Evolutionary conservation across 192 early-diverging fungal genomes (phyloP).

Genomic region (Jimgerdemannia lactiflua): DNA sequence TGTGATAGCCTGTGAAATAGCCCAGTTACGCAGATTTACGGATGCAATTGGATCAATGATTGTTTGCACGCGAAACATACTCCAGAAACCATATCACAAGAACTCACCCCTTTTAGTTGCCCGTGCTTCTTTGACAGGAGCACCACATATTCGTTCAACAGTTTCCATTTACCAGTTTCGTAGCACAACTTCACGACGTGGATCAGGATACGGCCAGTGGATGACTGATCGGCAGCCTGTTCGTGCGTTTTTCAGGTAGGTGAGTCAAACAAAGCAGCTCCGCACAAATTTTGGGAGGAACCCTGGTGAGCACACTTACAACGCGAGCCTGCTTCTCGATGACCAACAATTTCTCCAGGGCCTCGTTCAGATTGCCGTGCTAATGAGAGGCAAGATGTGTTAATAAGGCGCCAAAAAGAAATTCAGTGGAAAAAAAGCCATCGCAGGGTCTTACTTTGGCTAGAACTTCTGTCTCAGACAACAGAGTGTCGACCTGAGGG

Average conservation of each 20-base stretch:
- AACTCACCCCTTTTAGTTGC: constrained; percentile 77
- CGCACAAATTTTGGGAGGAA: no score
- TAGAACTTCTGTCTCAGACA: constrained; percentile 75
- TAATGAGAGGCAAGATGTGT: constrained; percentile 8
- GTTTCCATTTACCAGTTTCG: constrained; percentile 76
- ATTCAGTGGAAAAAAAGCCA: not conserved
- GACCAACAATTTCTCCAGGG: constrained; percentile 82
- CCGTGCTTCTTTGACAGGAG: constrained; percentile 97
- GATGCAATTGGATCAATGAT: not conserved
- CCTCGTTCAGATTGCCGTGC: constrained; percentile 72
- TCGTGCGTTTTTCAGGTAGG: no score
- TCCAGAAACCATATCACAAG: not conserved
- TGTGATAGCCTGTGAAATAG: constrained; percentile 70
- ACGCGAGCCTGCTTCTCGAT: constrained; percentile 96
- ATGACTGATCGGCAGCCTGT: constrained; percentile 83
- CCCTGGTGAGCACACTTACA: constrained; percentile 39
- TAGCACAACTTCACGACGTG: constrained; percentile 75
- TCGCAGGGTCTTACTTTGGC: constrained; percentile 44
- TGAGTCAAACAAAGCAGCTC: no score
- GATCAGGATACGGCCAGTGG: constrained; percentile 84
- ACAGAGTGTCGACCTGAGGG: constrained; percentile 68
- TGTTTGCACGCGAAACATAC: not conserved
- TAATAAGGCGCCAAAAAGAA: not conserved
- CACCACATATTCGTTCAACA: constrained; percentile 90
- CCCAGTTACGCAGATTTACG: not conserved